A percentile compares a stretch with the other conserved stretches of the same genome.
Evolutionary conservation across 2,329 filamentous ascomycete genomes (phyloP).

Genomic region (Sphaerulina vaccinii): DNA sequence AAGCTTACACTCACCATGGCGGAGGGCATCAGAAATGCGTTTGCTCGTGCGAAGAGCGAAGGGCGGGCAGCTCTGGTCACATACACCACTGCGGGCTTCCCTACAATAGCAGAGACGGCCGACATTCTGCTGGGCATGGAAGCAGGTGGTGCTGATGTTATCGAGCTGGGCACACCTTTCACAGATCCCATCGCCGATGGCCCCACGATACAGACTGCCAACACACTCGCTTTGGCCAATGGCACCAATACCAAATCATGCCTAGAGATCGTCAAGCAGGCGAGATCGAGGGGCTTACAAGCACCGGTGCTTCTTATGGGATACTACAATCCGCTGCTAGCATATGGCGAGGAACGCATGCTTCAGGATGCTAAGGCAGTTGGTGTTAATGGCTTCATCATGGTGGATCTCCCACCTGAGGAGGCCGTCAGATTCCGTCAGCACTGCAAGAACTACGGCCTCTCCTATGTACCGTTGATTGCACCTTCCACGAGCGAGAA

Average conservation of each 20-base stretch:
- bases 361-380: conserved; percentile 79
- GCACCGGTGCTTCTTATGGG: conserved; percentile 93
- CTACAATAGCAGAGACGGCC: conserved; percentile 75
- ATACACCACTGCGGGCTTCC: conserved; percentile 94
- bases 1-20: conserved; percentile 38
- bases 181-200: conserved; percentile 98
- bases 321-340: conserved; percentile 95
- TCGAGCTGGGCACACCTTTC: conserved; percentile 94
- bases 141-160: conserved; percentile 88
- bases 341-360: conserved; percentile 89
- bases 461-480: conserved; percentile 96
- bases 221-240: conserved; percentile 83
- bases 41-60: conserved; percentile 52
- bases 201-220: conserved; percentile 92
- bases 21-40: conserved; percentile 50
- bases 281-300: conserved; percentile 72
- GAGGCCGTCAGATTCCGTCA: conserved; percentile 90
- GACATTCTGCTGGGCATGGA: conserved; percentile 86
- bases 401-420: conserved; percentile 92
- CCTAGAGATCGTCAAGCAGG: conserved; percentile 79
- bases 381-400: conserved; percentile 93
- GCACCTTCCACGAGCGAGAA: conserved; percentile 88
- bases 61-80: conserved; percentile 75
- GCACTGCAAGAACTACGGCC: conserved; percentile 74
- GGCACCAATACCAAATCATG: conserved; percentile 79